phyloP scores from a whole-genome alignment of 1,284 basidiomycete species.

The Rhodotorula sp. region DNA sequence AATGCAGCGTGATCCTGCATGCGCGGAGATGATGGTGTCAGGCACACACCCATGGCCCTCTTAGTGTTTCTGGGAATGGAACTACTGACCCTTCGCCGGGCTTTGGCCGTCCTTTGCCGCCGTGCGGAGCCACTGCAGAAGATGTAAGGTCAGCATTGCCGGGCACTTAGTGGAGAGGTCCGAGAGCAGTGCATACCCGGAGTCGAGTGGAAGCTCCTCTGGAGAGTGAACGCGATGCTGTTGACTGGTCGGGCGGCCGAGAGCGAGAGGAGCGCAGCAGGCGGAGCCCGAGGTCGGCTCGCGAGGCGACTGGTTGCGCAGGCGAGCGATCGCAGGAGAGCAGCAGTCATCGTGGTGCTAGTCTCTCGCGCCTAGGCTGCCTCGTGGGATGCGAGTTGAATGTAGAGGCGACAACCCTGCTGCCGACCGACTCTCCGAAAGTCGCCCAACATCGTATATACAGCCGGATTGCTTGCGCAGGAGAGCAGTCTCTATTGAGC shows the following conservation, averaged over 20 bases:
- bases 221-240: neutral
- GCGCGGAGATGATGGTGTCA: neutral
- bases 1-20: constrained; percentile 77
- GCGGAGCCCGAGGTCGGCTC: neutral
- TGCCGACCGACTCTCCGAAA: no score
- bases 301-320: neutral
- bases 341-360: constrained; percentile 5
- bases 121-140: constrained; percentile 49
- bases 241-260: no score
- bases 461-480: neutral
- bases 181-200: neutral
- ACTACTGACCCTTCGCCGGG: constrained; percentile 62
- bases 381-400: no score
- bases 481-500: neutral
- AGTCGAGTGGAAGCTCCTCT: constrained; percentile 5
- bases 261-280: neutral
- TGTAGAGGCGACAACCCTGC: no score
- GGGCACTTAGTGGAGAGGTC: no score
- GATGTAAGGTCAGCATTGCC: neutral
- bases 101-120: constrained; percentile 58
- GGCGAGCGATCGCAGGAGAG: constrained; percentile 1
- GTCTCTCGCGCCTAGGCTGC: no score
- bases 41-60: neutral
- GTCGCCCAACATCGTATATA: no score
- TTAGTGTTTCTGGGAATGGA: neutral